These are phyloP conservation scores for Fomitiporia mediterranea DNA, from an alignment of 1,284 basidiomycete genomes.

Conservation along the genomic window DNA sequence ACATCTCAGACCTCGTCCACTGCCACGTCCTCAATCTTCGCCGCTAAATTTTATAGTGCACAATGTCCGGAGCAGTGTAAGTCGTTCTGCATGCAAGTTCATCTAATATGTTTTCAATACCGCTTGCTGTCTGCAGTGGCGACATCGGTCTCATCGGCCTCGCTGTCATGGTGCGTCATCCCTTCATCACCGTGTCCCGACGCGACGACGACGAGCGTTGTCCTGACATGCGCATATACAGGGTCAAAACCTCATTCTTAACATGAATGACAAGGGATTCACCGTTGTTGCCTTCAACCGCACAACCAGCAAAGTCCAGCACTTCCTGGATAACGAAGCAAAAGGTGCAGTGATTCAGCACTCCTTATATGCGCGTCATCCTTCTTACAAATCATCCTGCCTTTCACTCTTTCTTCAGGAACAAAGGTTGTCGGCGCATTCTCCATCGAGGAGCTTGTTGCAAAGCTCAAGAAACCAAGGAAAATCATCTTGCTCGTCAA, in stretches of 20 bases:
- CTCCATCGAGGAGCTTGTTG: constrained; percentile 83
- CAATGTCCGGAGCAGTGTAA: constrained; percentile 21
- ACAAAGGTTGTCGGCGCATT: constrained; percentile 94
- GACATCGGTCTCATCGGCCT: constrained; percentile 93
- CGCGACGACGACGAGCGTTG: constrained; percentile 11
- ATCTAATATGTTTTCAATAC: neutral
- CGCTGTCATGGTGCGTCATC: constrained; percentile 83
- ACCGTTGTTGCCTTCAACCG: constrained; percentile 97
- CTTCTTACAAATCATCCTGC: constrained; percentile 12
- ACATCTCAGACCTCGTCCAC: constrained; percentile 9
- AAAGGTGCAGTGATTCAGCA: constrained; percentile 63
- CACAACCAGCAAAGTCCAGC: constrained; percentile 93
- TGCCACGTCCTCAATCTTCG: neutral
- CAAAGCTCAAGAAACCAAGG: constrained; percentile 80
- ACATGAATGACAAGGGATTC: constrained; percentile 99
- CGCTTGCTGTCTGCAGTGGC: constrained; percentile 45
- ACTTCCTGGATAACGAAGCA: constrained; percentile 95
- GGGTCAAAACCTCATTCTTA: constrained; percentile 96
- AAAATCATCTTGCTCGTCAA: constrained; percentile 98
- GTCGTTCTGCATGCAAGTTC: neutral
- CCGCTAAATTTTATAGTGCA: neutral
- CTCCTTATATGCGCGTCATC: constrained; percentile 3
- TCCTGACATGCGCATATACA: constrained; percentile 30
- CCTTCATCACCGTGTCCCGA: constrained; percentile 11
- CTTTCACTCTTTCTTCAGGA: constrained; percentile 47